Base-by-base conservation (phyloP, 495 filamentous ascomycete species). In the Trichocladium uniseriatum region DNA sequence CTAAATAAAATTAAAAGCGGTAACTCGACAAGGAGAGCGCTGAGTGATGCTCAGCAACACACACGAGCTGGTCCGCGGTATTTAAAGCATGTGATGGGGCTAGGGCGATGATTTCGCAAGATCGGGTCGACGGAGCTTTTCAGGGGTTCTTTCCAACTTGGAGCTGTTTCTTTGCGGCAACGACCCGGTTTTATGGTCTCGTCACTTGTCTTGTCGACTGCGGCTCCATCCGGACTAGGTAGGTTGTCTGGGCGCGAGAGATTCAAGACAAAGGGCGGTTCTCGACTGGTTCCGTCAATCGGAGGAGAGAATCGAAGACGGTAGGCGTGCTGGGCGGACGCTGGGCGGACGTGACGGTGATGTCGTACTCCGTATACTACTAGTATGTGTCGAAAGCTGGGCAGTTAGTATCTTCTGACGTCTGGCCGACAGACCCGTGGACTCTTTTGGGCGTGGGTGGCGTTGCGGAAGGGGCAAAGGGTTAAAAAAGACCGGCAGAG, bases 151-250 rank as follows among this genome's bases (percentile, higher is more conserved):
- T 6, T 32, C n/a, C n/a, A n/a, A n/a, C n/a, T n/a, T n/a, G n/a
- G n/a, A n/a, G 48, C 21, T 43, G 5, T 43, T 27, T 18, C 21
- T 29, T 18, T 9, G 41, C 29, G 14, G 42, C 49, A 51, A 28
- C 36, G 42, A 18, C 35, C 42, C 35, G 42, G 14, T 39, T 45
- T 31, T 45, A 13, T 40, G 22, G 34, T 28, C 35, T 19, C 34
- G 41, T 51, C 36, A 39, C 42, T n/a, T 18, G 24, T 34, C 40
- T 27, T 31, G 40, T 19, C 34, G 27, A 21, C 42, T 34, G 27
- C 42, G 22, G 49, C 49, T 45, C 49, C 49, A 51, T 51, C 41
- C 49, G 42, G 42, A 36, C 42, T 46, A 22, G 28, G 18, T 29
- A 45, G 49, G 24, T 51, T 15, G 35, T 21, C 15, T 29, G 10